Percentiles rank a stretch among this genome's conserved stretches.
phyloP scores from a whole-genome alignment of 2,329 filamentous ascomycete genomes.

The Fusarium sp. region DNA sequence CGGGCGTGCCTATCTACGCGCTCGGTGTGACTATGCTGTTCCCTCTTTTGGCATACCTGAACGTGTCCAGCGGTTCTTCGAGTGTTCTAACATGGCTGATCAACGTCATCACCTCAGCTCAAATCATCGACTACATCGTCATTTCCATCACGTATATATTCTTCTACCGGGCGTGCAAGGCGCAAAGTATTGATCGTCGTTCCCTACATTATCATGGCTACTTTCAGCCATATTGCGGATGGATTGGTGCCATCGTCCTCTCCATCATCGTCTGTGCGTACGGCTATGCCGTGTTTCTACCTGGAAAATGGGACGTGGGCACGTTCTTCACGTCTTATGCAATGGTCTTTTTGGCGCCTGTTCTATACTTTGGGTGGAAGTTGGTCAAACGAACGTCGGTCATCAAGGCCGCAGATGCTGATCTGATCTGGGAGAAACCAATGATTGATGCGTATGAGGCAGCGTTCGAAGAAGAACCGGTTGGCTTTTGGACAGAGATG shows the following conservation, averaged over 20 bases:
- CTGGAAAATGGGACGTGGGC: not conserved
- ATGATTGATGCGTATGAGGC: conserved; percentile 14
- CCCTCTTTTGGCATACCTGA: not conserved
- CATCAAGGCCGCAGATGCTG: conserved; percentile 11
- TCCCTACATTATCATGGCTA: conserved; percentile 70
- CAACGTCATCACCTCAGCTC: conserved; percentile 68
- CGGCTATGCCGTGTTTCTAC: not conserved
- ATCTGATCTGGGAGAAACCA: conserved; percentile 25
- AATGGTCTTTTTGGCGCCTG: conserved; percentile 53
- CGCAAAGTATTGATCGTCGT: conserved; percentile 66
- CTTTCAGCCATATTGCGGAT: conserved; percentile 68
- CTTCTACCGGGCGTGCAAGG: conserved; percentile 66
- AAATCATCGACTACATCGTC: conserved; percentile 73
- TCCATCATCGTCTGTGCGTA: not conserved
- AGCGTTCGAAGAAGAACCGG: too few species aligned
- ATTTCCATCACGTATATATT: conserved; percentile 62
- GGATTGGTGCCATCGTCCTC: conserved; percentile 59
- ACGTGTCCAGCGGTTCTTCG: conserved; percentile 44
- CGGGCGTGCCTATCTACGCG: not conserved
- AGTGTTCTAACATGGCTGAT: conserved; percentile 66
- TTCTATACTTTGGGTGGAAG: conserved; percentile 23
- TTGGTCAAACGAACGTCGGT: conserved; percentile 16
- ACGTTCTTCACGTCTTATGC: conserved; percentile 67
- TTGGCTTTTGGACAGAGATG: too few species aligned
- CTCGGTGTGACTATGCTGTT: not conserved